These are phyloP conservation scores for Alternaria alternata DNA, from an alignment of 2,329 filamentous ascomycete species.

Conservation along the genomic window DNA sequence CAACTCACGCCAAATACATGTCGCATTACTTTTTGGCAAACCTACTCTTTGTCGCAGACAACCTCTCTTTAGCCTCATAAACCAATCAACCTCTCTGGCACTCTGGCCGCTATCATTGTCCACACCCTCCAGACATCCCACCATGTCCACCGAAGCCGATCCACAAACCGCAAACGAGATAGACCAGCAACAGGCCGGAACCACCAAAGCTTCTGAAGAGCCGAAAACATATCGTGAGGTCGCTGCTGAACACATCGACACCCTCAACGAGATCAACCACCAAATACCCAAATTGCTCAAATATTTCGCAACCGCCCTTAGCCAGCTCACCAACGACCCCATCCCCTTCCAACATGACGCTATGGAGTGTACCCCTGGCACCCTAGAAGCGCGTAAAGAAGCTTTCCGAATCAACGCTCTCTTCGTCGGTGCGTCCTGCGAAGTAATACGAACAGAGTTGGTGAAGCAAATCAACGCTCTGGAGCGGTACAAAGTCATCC, in stretches of 20 bases:
- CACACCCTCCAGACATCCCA: constrained; percentile 5
- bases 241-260: constrained; percentile 44
- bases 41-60: background rate
- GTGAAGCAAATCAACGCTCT: constrained; percentile 43
- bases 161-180: constrained; percentile 10
- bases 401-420: constrained; percentile 63
- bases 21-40: constrained; percentile 1
- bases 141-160: constrained; percentile 25
- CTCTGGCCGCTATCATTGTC: background rate
- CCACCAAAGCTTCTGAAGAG: constrained; percentile 11
- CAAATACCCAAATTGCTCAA: constrained; percentile 65
- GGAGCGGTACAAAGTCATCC: constrained; percentile 44
- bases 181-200: constrained; percentile 10
- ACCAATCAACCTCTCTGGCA: background rate
- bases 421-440: constrained; percentile 75
- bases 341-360: constrained; percentile 57
- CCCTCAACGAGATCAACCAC: constrained; percentile 39
- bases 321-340: constrained; percentile 61
- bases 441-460: constrained; percentile 49
- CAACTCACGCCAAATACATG: background rate
- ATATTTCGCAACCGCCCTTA: constrained; percentile 81
- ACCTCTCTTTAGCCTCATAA: too few species aligned
- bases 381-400: constrained; percentile 55
- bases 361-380: constrained; percentile 35
- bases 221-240: constrained; percentile 40